Evolutionary conservation across 2,329 filamentous ascomycete genomes (phyloP).

Genomic region (Alternaria brassicicola): DNA sequence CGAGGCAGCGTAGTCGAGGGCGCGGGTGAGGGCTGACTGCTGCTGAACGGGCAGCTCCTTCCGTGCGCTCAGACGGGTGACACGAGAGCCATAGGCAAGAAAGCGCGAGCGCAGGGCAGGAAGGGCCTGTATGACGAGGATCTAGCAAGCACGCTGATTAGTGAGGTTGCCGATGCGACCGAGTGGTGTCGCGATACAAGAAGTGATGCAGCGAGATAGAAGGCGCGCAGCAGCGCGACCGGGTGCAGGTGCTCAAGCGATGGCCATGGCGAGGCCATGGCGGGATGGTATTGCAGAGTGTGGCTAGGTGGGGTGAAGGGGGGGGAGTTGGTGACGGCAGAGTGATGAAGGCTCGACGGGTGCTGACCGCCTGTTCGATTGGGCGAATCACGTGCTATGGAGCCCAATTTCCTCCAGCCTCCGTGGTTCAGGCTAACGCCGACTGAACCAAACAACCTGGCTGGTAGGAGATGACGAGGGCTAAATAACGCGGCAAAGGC

Average conservation of each 20-base stretch:
- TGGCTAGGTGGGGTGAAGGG: background rate
- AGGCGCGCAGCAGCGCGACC: conserved; percentile 39
- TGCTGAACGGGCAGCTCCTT: conserved; percentile 8
- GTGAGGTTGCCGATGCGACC: conserved; percentile 21
- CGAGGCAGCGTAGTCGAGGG: conserved; percentile 59
- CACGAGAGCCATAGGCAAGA: conserved; percentile 65
- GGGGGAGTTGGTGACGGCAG: conserved; percentile 17
- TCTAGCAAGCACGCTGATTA: conserved; percentile 48
- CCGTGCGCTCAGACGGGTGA: conserved; percentile 28
- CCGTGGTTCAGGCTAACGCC: background rate
- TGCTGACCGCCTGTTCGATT: conserved; percentile 1
- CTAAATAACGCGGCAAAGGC: conserved; percentile 12
- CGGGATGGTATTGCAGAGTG: conserved; percentile 2
- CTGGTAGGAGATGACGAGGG: background rate
- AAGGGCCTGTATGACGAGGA: conserved; percentile 58
- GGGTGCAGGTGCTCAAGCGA: conserved; percentile 19
- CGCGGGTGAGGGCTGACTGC: conserved; percentile 16
- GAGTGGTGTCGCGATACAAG: conserved; percentile 47
- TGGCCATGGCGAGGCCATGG: background rate
- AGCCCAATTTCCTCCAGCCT: background rate
- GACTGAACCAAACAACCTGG: background rate
- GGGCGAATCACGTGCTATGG: background rate
- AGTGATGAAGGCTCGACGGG: conserved; percentile 17
- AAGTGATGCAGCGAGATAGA: conserved; percentile 48
- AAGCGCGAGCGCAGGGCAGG: conserved; percentile 62